phyloP scores from a whole-genome alignment of 2,329 filamentous ascomycete genomes.

The Talaromyces verruculosus region DNA sequence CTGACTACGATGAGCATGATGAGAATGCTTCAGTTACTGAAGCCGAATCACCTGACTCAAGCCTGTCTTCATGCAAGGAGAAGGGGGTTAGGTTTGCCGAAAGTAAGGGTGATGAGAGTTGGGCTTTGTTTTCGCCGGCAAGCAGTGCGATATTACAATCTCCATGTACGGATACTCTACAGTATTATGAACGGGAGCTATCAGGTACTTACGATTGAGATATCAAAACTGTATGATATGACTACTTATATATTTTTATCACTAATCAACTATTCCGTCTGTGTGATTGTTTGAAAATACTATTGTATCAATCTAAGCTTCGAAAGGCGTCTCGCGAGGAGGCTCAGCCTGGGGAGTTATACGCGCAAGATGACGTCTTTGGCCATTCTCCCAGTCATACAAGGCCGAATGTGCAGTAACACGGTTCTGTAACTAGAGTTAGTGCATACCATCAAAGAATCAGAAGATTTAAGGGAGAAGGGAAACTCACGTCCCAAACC shows the following conservation, averaged over 20 bases:
- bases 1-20: background rate
- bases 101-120: slow-evolving; percentile 9
- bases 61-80: slow-evolving; percentile 1
- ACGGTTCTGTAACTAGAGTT: slow-evolving; percentile 55
- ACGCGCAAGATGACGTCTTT: slow-evolving; percentile 74
- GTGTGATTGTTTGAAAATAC: background rate
- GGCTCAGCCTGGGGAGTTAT: slow-evolving; percentile 80
- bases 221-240: background rate
- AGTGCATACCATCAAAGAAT: background rate
- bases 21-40: background rate
- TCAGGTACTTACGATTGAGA: background rate
- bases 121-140: background rate
- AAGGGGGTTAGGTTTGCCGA: background rate
- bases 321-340: slow-evolving; percentile 69
- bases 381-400: slow-evolving; percentile 77
- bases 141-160: background rate
- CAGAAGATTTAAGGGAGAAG: background rate
- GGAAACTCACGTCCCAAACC: slow-evolving; percentile 65
- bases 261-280: background rate
- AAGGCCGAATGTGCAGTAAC: slow-evolving; percentile 76
- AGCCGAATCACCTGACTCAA: background rate
- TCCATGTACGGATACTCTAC: background rate
- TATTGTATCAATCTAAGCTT: slow-evolving; percentile 24
- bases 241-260: background rate
- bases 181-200: background rate